These are phyloP conservation scores for Polysphondylium violaceum DNA, from an alignment of 78 protist genomes.

Conservation along the genomic window DNA sequence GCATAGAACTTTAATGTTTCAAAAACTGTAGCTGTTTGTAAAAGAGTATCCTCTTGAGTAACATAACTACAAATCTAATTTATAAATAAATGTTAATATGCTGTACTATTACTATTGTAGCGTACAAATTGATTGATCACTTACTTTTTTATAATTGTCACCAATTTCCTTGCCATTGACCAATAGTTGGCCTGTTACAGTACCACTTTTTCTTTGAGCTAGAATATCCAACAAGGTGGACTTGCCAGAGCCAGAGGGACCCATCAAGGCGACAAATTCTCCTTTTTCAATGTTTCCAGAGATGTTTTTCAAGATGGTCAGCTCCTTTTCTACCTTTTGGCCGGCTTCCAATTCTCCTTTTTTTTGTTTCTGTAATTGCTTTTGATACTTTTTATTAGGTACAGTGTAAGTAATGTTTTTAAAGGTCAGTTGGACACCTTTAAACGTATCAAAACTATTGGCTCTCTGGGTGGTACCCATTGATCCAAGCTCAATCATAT, in stretches of 20 bases:
- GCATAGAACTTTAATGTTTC: slow-evolving; percentile 74
- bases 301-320: slow-evolving; percentile 49
- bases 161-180: slow-evolving; percentile 67
- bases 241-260: slow-evolving; percentile 76
- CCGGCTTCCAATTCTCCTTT: not conserved
- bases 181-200: slow-evolving; percentile 54
- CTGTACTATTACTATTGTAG: too few species aligned
- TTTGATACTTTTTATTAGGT: slow-evolving; percentile 3
- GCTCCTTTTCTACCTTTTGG: slow-evolving; percentile 12
- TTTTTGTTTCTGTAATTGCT: not conserved
- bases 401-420: slow-evolving; percentile 13
- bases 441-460: too few species aligned
- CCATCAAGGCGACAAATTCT: slow-evolving; percentile 68
- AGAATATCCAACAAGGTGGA: slow-evolving; percentile 74
- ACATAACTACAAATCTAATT: slow-evolving; percentile 28
- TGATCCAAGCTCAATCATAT: too few species aligned
- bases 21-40: slow-evolving; percentile 42
- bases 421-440: slow-evolving; percentile 28
- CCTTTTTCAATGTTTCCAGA: slow-evolving; percentile 68
- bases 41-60: slow-evolving; percentile 53
- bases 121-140: not conserved
- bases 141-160: slow-evolving; percentile 51
- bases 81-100: too few species aligned
- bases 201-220: slow-evolving; percentile 70
- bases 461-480: too few species aligned